Base-by-base conservation (phyloP, 768 basidiomycete genomes). In the Leccinum incarnatum region DNA sequence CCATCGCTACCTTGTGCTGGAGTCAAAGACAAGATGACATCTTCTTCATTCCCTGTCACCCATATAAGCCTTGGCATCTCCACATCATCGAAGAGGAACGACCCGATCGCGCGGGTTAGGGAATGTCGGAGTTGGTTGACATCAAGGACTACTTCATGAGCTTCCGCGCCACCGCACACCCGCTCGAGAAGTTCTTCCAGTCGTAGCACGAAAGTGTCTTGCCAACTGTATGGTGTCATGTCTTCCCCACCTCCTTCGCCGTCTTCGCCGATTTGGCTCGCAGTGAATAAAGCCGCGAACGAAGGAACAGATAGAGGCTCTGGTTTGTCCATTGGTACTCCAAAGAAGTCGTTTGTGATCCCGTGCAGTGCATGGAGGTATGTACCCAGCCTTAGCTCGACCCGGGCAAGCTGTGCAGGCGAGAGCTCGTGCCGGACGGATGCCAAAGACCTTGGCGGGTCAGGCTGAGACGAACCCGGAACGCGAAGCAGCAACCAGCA, bases 331-430 rank as follows among this genome's bases (percentile, higher is more conserved):
- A n/a, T 53, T 17, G 85, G 85, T 4, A 77, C 64, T 3, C 89
- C 89, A 62, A 84, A 91, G 84, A 84, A 90, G 66, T 91, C 87
- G 74, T 88, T 89, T 66, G 87, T 85, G n/a, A 88, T 78, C 11
- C 71, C 77, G 65, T 91, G 89, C n/a, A 89, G 74, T 57, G 83
- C 78, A 6, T 81, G 82, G 37, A 91, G 78, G 64, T 82, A 77
- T 34, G 77, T 70, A 7, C 89, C 90, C 2, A 89, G 74, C 54
- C 79, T 75, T n/a, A 87, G 76, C 57, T 90, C 85, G 56, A 90
- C 65, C 19, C 78, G 71, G 4, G 79, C 65, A 3, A 68, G 69
- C 47, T 83, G 77, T 21, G 74, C 63, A 3, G 73, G 70, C 3
- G 76, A 75, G 57, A 74, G 54, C 71, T 66, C 32, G 69, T 60